A percentile compares a stretch with the other conserved stretches of the same genome.
Evolutionary conservation across 1,284 basidiomycete genomes (phyloP).

Genomic region (Trametes polyzona): DNA sequence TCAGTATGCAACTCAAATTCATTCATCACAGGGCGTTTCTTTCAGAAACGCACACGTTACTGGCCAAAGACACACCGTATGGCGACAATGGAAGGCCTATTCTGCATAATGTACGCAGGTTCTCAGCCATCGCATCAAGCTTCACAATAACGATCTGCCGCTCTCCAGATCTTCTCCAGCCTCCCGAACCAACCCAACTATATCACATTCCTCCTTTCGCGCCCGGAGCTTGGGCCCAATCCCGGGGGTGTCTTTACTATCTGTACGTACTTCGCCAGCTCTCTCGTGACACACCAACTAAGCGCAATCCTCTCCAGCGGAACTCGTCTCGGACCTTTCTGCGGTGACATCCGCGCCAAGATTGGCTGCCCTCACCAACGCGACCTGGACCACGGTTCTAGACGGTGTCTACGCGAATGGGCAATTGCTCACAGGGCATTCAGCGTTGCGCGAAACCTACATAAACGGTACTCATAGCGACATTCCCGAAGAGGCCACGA

Average conservation of each 20-base stretch:
- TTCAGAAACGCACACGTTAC: background rate
- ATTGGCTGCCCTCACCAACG: background rate
- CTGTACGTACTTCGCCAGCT: conserved; percentile 11
- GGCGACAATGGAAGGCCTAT: background rate
- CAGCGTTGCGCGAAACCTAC: background rate
- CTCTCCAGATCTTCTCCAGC: conserved; percentile 18
- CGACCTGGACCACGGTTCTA: conserved; percentile 12
- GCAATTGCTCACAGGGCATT: conserved; percentile 3
- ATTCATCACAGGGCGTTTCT: background rate
- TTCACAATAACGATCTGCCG: conserved; percentile 2
- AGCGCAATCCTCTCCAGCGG: conserved; percentile 14
- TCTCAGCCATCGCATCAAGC: conserved; percentile 17
- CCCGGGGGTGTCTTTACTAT: conserved; percentile 32
- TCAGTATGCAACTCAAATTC: background rate
- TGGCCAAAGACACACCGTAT: background rate
- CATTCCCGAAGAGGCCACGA: background rate
- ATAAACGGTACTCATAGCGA: background rate
- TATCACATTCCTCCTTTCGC: conserved; percentile 28
- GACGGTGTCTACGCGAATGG: conserved; percentile 19
- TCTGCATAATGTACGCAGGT: background rate
- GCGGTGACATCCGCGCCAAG: conserved; percentile 9
- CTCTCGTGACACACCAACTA: background rate
- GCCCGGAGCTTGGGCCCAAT: conserved; percentile 21
- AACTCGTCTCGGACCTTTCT: conserved; percentile 11
- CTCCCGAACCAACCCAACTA: conserved; percentile 27